A percentile compares a stretch with the other conserved stretches of the same genome.
Conservation (phyloP, 345 rosid species). For the Draba incana region DNA sequence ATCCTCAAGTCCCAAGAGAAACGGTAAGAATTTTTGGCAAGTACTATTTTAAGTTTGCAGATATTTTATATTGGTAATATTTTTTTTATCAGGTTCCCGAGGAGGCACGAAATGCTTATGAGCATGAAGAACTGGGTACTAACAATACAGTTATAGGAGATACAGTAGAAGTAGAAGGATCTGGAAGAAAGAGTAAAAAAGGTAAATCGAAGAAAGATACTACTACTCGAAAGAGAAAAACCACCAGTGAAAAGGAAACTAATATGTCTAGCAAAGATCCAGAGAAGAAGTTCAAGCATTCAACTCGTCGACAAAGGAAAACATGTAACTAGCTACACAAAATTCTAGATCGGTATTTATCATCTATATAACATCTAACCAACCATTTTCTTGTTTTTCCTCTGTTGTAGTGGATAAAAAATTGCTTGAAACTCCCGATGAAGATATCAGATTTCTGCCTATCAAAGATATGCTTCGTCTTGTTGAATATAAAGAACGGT, state of each 20-base stretch:
- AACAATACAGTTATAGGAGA: constrained; percentile 28
- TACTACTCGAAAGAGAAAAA: constrained; percentile 48
- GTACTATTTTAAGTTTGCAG: background rate
- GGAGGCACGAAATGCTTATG: constrained; percentile 37
- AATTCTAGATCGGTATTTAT: background rate
- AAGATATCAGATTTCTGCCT: constrained; percentile 61
- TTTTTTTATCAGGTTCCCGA: constrained; percentile 21
- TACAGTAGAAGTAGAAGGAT: constrained; percentile 31
- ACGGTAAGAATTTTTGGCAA: constrained; percentile 42
- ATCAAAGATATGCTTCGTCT: constrained; percentile 72
- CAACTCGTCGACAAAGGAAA: constrained; percentile 65
- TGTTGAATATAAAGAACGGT: constrained; percentile 62
- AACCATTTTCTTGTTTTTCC: background rate
- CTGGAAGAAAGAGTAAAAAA: constrained; percentile 33
- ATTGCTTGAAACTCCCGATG: constrained; percentile 76
- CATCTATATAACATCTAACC: no score
- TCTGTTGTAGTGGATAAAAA: constrained; percentile 53
- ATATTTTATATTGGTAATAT: background rate
- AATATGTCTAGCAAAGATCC: constrained; percentile 48
- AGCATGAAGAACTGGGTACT: constrained; percentile 22
- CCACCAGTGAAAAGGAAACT: constrained; percentile 45
- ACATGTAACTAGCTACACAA: constrained; percentile 44
- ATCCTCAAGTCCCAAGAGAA: constrained; percentile 39
- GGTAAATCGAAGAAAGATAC: constrained; percentile 24
- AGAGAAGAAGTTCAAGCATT: constrained; percentile 69